phyloP scores from a whole-genome alignment of 2,329 filamentous ascomycete genomes.

The Colletotrichum cereale region DNA sequence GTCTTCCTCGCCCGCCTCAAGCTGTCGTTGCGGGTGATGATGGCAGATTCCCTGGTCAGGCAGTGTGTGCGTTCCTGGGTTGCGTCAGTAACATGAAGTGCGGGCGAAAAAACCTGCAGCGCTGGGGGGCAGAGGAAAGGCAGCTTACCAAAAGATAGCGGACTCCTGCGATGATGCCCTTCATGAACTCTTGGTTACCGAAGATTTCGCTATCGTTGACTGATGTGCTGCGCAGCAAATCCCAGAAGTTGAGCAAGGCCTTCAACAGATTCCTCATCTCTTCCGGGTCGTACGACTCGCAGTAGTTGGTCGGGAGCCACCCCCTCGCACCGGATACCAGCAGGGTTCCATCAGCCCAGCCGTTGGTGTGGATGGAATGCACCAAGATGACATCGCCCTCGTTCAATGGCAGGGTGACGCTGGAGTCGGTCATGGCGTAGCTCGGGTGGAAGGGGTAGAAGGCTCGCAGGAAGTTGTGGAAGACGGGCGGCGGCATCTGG shows the following conservation, averaged over 20 bases:
- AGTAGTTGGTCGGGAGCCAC: conserved; percentile 99
- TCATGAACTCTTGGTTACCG: conserved; percentile 92
- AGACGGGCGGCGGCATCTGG: conserved; percentile 71
- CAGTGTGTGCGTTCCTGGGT: conserved; percentile 87
- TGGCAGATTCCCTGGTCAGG: conserved; percentile 81
- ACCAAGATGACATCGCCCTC: conserved; percentile 94
- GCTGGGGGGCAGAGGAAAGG: not conserved
- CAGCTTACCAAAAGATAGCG: conserved; percentile 84
- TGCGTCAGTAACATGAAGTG: conserved; percentile 8
- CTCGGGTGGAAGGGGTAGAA: conserved; percentile 92
- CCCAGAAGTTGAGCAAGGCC: conserved; percentile 92
- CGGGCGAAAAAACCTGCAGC: not conserved
- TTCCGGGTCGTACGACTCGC: conserved; percentile 91
- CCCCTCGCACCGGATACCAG: conserved; percentile 87
- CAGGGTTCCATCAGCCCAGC: conserved; percentile 96
- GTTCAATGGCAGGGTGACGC: conserved; percentile 88
- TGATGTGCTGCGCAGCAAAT: conserved; percentile 83
- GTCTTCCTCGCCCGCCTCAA: conserved; percentile 87
- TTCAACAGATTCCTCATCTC: conserved; percentile 88
- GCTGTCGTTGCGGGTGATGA: conserved; percentile 80
- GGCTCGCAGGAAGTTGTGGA: conserved; percentile 94
- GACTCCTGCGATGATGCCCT: conserved; percentile 93
- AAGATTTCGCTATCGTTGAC: conserved; percentile 84
- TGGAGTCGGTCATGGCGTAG: conserved; percentile 81
- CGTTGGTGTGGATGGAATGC: conserved; percentile 97